A percentile compares a stretch with the other conserved stretches of the same genome.
Conservation (phyloP, 2,329 filamentous ascomycete species). For the Penicillium sp. region DNA sequence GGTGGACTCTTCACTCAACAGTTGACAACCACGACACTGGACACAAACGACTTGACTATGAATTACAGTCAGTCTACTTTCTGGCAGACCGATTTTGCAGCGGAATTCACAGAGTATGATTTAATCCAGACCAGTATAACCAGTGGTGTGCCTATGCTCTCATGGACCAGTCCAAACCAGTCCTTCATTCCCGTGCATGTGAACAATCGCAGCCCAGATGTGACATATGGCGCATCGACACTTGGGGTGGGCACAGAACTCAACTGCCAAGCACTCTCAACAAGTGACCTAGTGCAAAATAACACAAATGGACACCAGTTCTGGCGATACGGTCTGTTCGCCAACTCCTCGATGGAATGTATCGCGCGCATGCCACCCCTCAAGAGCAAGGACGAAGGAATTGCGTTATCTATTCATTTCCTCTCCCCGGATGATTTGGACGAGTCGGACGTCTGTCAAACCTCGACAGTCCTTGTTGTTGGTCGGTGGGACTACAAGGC, state of each 20-base stretch:
- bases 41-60: slow-evolving; percentile 24
- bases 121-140: slow-evolving; percentile 38
- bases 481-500: slow-evolving; percentile 36
- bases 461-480: slow-evolving; percentile 33
- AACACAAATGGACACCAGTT: slow-evolving; percentile 13
- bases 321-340: slow-evolving; percentile 31
- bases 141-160: slow-evolving; percentile 32
- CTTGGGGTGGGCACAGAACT: slow-evolving; percentile 31
- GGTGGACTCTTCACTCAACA: slow-evolving; percentile 38
- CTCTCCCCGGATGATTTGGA: slow-evolving; percentile 26
- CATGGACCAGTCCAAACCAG: slow-evolving; percentile 34
- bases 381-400: slow-evolving; percentile 23
- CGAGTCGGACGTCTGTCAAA: slow-evolving; percentile 30
- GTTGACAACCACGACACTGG: slow-evolving; percentile 26
- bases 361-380: slow-evolving; percentile 29
- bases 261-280: slow-evolving; percentile 24
- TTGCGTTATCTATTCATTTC: slow-evolving; percentile 37
- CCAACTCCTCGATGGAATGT: slow-evolving; percentile 25
- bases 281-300: slow-evolving; percentile 16
- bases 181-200: slow-evolving; percentile 33
- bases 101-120: slow-evolving; percentile 37
- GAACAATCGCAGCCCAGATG: slow-evolving; percentile 21
- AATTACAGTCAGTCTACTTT: slow-evolving; percentile 35
- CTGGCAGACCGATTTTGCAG: slow-evolving; percentile 32
- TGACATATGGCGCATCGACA: slow-evolving; percentile 29